A percentile compares a stretch with the other conserved stretches of the same genome.
These are phyloP conservation scores for Schwanniomyces pseudopolymorphus DNA, from an alignment of 805 yeast species.

Conservation along the genomic window DNA sequence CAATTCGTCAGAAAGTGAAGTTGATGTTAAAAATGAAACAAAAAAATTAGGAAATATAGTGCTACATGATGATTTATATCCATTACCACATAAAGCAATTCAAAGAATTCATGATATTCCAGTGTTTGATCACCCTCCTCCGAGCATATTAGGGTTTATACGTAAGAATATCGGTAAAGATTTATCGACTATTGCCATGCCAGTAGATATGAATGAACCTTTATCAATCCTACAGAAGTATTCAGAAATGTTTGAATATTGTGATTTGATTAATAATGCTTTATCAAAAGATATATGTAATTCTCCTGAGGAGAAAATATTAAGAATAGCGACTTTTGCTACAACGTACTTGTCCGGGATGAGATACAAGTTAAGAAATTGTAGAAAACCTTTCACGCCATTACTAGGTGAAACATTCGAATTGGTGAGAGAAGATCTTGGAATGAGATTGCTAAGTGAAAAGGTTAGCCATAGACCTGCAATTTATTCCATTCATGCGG, in stretches of 20 bases:
- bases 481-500: constrained; percentile 78
- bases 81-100: constrained; percentile 56
- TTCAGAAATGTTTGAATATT: constrained; percentile 78
- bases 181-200: constrained; percentile 82
- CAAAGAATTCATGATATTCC: constrained; percentile 59
- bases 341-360: constrained; percentile 68
- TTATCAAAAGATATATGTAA: constrained; percentile 40
- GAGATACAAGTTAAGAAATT: constrained; percentile 71
- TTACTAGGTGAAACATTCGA: constrained; percentile 92
- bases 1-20: constrained; percentile 7
- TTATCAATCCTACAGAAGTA: constrained; percentile 75
- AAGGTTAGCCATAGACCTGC: constrained; percentile 89
- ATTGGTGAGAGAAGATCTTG: constrained; percentile 78
- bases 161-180: constrained; percentile 94
- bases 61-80: constrained; percentile 48
- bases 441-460: constrained; percentile 73
- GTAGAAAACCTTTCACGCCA: constrained; percentile 93
- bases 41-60: not conserved
- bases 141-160: constrained; percentile 74
- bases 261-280: constrained; percentile 64
- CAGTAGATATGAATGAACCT: constrained; percentile 93
- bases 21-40: not conserved
- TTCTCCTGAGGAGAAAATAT: constrained; percentile 56
- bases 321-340: constrained; percentile 81
- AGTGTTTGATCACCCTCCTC: constrained; percentile 67